A percentile compares a stretch with the other conserved stretches of the same genome.
phyloP scores from a whole-genome alignment of 306 rosid genomes.

The Gleditsia sinensis region DNA sequence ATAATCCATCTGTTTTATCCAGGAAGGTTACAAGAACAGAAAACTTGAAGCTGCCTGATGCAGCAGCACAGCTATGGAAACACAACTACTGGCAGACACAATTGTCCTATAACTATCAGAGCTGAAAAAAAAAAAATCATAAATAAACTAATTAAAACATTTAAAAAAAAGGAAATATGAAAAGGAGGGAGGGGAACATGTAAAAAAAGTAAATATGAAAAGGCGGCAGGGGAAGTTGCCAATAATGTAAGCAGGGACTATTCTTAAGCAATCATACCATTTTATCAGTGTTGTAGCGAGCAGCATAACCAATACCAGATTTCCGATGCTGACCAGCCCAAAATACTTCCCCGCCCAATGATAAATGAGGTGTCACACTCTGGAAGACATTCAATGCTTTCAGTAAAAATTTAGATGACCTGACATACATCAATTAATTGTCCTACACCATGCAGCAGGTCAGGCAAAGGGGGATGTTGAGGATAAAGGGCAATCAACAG shows the following conservation, averaged over 20 bases:
- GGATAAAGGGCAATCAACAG: slow-evolving; percentile 1
- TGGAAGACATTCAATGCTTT: slow-evolving; percentile 34
- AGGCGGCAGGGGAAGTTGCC: background rate
- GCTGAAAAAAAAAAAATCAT: background rate
- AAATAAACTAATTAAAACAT: background rate
- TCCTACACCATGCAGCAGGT: background rate
- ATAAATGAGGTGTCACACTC: slow-evolving; percentile 79
- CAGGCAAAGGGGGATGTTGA: background rate
- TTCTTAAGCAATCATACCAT: slow-evolving; percentile 55
- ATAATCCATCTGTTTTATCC: background rate
- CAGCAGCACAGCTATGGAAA: background rate
- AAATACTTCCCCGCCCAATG: slow-evolving; percentile 97
- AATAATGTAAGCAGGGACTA: background rate
- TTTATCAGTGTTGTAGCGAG: slow-evolving; percentile 91
- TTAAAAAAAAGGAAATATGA: background rate
- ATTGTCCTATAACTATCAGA: slow-evolving; percentile 3
- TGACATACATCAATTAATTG: slow-evolving; percentile 4
- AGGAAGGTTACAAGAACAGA: slow-evolving; percentile 18
- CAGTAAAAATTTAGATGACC: slow-evolving; percentile 17
- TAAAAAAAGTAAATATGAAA: background rate
- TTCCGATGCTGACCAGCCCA: slow-evolving; percentile 99
- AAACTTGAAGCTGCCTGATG: background rate
- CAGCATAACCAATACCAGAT: slow-evolving; percentile 95
- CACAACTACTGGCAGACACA: background rate
- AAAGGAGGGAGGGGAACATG: background rate